phyloP scores from a whole-genome alignment of 306 rosid genomes.

The Quercus glauca region DNA sequence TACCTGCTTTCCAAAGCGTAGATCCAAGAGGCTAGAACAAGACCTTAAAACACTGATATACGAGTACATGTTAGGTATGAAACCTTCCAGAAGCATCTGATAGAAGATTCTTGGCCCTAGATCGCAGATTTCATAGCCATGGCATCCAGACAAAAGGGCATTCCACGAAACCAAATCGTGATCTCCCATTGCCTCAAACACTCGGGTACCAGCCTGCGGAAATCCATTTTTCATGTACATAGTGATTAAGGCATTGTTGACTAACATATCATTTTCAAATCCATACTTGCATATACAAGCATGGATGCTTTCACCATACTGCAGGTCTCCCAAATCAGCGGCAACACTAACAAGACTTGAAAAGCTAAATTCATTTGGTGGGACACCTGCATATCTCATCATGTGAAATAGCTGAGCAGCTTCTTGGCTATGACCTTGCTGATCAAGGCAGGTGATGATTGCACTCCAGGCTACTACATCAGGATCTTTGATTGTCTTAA shows the following conservation, averaged over 20 bases:
- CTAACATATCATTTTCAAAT: slow-evolving; percentile 24
- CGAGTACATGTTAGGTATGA: slow-evolving; percentile 36
- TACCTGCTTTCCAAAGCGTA: slow-evolving; percentile 35
- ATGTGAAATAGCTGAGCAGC: slow-evolving; percentile 27
- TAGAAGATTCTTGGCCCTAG: slow-evolving; percentile 30
- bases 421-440: slow-evolving; percentile 30
- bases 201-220: slow-evolving; percentile 25
- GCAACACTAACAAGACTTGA: slow-evolving; percentile 34
- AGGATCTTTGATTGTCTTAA: slow-evolving; percentile 20
- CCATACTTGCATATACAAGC: slow-evolving; percentile 37
- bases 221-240: slow-evolving; percentile 37
- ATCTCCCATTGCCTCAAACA: slow-evolving; percentile 25
- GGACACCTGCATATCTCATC: slow-evolving; percentile 29
- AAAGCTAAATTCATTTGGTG: slow-evolving; percentile 37
- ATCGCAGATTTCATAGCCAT: slow-evolving; percentile 21
- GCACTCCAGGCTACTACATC: slow-evolving; percentile 44
- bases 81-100: slow-evolving; percentile 32
- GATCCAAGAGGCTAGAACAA: slow-evolving; percentile 32
- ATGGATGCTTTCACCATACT: slow-evolving; percentile 30
- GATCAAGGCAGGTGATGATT: slow-evolving; percentile 37
- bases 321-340: slow-evolving; percentile 25
- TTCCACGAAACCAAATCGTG: slow-evolving; percentile 37
- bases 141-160: slow-evolving; percentile 36
- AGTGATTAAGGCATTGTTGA: slow-evolving; percentile 33
- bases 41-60: slow-evolving; percentile 39